Percentiles rank a stretch among this genome's conserved stretches.
These are phyloP conservation scores for Pseudocercospora musae DNA, from an alignment of 2,329 filamentous ascomycete species.

Conservation along the genomic window DNA sequence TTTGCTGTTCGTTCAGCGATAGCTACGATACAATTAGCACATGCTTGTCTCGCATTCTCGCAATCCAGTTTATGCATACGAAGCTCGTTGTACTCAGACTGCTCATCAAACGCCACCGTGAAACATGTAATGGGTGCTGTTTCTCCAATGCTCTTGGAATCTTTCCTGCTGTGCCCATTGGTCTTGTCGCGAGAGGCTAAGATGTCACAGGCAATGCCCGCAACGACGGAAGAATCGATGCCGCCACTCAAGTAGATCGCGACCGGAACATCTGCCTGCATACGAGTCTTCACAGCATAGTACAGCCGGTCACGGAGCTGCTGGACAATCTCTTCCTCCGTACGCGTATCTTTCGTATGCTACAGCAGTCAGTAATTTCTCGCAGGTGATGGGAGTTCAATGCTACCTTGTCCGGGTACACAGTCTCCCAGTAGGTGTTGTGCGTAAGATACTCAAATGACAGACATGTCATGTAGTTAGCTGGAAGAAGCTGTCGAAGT, in stretches of 20 bases:
- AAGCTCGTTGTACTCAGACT: constrained; percentile 51
- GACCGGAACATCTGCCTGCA: constrained; percentile 57
- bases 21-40: constrained; percentile 17
- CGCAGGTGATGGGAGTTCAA: not conserved
- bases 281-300: constrained; percentile 52
- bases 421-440: constrained; percentile 53
- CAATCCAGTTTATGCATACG: constrained; percentile 2
- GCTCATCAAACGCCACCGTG: constrained; percentile 52
- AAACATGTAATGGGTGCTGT: constrained; percentile 44
- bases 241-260: constrained; percentile 58
- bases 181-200: not conserved
- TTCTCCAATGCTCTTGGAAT: not conserved
- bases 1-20: constrained; percentile 50
- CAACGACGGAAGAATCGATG: constrained; percentile 56
- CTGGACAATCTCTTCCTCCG: constrained; percentile 50
- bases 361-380: not conserved
- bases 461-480: constrained; percentile 44
- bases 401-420: constrained; percentile 48
- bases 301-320: constrained; percentile 51
- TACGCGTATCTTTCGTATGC: constrained; percentile 41
- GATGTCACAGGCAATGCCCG: constrained; percentile 46
- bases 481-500: constrained; percentile 34
- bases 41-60: too few relatives aligned
- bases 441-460: constrained; percentile 40
- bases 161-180: not conserved